These are phyloP conservation scores for Cornus suecica DNA, from an alignment of 148 eudicot genomes.

Conservation along the genomic window DNA sequence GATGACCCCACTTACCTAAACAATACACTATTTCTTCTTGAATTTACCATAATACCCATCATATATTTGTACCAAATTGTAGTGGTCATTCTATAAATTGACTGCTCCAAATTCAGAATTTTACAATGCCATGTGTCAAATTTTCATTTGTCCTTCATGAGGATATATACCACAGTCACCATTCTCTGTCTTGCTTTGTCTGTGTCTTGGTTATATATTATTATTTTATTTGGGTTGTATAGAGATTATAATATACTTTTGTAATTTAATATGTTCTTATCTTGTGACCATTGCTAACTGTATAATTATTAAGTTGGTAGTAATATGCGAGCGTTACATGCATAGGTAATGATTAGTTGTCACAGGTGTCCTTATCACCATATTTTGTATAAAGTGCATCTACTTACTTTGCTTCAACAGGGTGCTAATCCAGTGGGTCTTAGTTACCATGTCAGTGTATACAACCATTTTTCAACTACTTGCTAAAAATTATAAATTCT, in stretches of 20 bases:
- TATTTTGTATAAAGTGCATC: background rate
- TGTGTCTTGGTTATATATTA: too few species aligned
- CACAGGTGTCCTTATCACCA: background rate
- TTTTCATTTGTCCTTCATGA: too few species aligned
- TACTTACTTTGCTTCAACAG: too few species aligned
- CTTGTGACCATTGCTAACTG: slow-evolving; percentile 9
- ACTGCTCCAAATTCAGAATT: background rate
- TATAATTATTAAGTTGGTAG: background rate
- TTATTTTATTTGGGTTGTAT: background rate
- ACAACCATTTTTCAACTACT: too few species aligned
- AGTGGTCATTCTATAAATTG: background rate
- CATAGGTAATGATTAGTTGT: background rate
- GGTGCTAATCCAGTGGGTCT: too few species aligned
- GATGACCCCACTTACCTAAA: slow-evolving; percentile 3
- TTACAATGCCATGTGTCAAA: too few species aligned
- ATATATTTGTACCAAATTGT: background rate
- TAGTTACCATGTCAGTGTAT: too few species aligned
- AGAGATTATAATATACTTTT: background rate
- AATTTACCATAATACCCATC: background rate
- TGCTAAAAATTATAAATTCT: too few species aligned
- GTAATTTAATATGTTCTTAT: background rate
- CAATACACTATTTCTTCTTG: background rate
- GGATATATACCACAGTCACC: too few species aligned
- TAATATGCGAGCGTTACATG: slow-evolving; percentile 6
- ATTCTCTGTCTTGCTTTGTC: too few species aligned